Evolutionary conservation across 805 yeast species (phyloP), one percentile per base, ranked within the genome.

Genomic region (Dipodascus geniculatus): DNA sequence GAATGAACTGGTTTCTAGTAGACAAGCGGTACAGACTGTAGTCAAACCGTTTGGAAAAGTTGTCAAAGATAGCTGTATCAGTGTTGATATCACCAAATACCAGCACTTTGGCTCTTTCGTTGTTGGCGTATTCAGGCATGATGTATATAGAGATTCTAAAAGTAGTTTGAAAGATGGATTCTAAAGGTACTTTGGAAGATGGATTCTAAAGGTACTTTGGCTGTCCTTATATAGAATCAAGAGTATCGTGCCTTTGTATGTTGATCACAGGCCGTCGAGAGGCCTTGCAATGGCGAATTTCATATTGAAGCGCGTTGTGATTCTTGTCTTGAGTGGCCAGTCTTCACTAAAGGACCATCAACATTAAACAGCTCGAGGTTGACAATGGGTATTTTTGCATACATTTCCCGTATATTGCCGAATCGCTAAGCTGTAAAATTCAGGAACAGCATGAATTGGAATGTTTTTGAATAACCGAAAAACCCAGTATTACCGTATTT

Each of bases 1-100:
- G 56, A 38, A 72, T 62, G 35, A 79, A 70, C 51, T 71, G 70
- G 17, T 72, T 76, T 6, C 52, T 49, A 31, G 61, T 50, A 3
- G 59, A 51, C 22, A 55, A 33, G 50, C 51, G 6, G 56, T 57
- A 60, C 31, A 22, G 47, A n/a, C 54, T 49, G 3, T 52, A 33
- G 35, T 54, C 49, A 23, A 53, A 57, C 47, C 23, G 53, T 22
- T 20, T 16, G 4, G 50, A 42, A 20, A 51, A 52, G 47, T 44
- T 17, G 1, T 48, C 50, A 31, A 52, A 54, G 2, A 42, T 50
- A 24, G 42, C 14, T 9, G 22, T 19, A 22, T 49, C 48, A 14
- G 47, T 24, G 8, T 50, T 49, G 16, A 50, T 22, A 9, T 53
- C 53, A 3, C 54, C 56, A 22, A 55, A 23, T 3, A 55, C 50